A percentile compares a stretch with the other conserved stretches of the same genome.
These are phyloP conservation scores for Lactarius hengduanensis DNA, from an alignment of 768 basidiomycete species.

Conservation along the genomic window DNA sequence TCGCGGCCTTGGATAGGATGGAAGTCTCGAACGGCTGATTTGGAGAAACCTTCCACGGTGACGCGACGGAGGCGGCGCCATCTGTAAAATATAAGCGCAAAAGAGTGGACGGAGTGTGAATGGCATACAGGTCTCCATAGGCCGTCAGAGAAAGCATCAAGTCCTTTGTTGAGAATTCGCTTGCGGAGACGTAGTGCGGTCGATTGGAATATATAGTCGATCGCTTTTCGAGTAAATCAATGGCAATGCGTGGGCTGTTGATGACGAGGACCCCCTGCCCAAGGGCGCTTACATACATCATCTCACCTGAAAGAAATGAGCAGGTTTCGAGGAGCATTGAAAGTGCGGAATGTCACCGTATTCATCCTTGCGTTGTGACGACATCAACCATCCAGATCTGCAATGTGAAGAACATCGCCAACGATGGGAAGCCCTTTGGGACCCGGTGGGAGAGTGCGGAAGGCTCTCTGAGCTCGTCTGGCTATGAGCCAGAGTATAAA, in stretches of 20 bases:
- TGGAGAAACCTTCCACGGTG: slow-evolving; percentile 32
- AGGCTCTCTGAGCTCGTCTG: background rate
- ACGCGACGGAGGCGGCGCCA: slow-evolving; percentile 32
- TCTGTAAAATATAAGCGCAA: background rate
- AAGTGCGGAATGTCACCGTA: background rate
- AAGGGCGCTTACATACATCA: slow-evolving; percentile 34
- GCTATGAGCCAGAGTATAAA: background rate
- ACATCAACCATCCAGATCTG: background rate
- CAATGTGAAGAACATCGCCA: background rate
- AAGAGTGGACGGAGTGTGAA: background rate
- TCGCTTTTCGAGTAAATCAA: slow-evolving; percentile 31
- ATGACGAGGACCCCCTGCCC: slow-evolving; percentile 35
- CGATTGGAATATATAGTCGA: background rate
- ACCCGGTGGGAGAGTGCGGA: background rate
- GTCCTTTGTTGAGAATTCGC: slow-evolving; percentile 35
- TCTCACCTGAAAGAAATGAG: slow-evolving; percentile 31
- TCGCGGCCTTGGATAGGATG: slow-evolving; percentile 35
- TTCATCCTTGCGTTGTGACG: background rate
- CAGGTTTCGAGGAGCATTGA: background rate
- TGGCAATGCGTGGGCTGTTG: slow-evolving; percentile 32
- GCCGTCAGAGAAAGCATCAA: slow-evolving; percentile 29
- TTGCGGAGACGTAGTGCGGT: slow-evolving; percentile 29
- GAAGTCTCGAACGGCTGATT: slow-evolving; percentile 32
- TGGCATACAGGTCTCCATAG: slow-evolving; percentile 28
- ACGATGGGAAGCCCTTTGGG: background rate